Evolutionary conservation across 306 rosid genomes (phyloP), one percentile per base, ranked within the genome.

Genomic region (Fragaria iinumae): DNA sequence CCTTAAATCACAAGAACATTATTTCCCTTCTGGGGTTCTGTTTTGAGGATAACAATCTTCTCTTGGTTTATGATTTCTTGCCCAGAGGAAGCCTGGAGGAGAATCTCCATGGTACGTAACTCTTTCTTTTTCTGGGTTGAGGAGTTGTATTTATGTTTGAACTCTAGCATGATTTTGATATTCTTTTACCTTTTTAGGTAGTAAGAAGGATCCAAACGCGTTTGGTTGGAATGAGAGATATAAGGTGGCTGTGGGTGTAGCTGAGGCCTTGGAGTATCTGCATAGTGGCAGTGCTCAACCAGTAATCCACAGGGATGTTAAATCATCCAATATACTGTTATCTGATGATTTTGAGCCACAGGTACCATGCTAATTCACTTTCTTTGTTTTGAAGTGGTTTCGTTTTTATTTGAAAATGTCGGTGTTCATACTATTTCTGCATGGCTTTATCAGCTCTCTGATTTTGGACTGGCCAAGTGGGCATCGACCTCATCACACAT

Each of bases 51-150:
- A 88, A 77, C 55, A 89, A 91, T 78, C 91, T 96, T 82, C 91
- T 96, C 83, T 82, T 96, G 82, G 97, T 92, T 74, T 96, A 96
- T 78, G 97, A 96, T 87, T 90, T 96, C 80, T 80, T 95, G 72
- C 87, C 92, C 77, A 86, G 97, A 85, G 99, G 99, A 88, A 90
- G 97, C 87, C 99, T 95, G 32, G 99, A 92, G 86, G 99, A 95
- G 90, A 95, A 89, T 71, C 90, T 95, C 76, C 92, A 92, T 44
- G 99, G 99, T 92, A 87, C 63, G 29, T 27, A 63, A 53, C 45
- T 63, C 10, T 62, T 3, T 77, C 67, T 41, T 57, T 49, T 39
- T 25, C 25, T 13, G 12, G 49, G 21, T 36, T 68, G 62, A 41
- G 27, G 8, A 16, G 36, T 13, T 2, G 29, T 6, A 27, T 74